A percentile compares a stretch with the other conserved stretches of the same genome.
These are phyloP conservation scores for Silene vulgaris DNA, from an alignment of 179 eudicot genomes.

Conservation along the genomic window DNA sequence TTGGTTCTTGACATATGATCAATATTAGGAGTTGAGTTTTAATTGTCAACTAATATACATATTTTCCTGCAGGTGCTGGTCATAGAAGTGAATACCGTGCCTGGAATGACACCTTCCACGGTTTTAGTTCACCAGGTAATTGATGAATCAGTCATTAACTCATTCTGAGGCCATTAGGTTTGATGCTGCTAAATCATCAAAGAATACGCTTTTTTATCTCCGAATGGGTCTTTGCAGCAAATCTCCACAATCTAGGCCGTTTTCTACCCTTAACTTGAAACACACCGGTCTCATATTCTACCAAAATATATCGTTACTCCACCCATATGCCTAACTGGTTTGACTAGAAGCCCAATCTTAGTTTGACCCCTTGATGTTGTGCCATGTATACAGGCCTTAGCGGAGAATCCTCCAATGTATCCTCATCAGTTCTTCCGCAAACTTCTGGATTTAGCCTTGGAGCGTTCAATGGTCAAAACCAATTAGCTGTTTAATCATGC, in stretches of 20 bases:
- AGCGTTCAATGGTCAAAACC: conserved; percentile 29
- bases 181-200: not conserved
- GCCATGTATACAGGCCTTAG: conserved; percentile 54
- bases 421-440: conserved; percentile 73
- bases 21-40: not conserved
- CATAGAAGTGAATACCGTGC: conserved; percentile 90
- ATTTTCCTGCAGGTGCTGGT: conserved; percentile 55
- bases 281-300: not conserved
- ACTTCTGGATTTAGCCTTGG: conserved; percentile 59
- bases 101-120: conserved; percentile 97
- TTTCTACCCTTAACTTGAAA: not conserved
- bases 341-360: not conserved
- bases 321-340: not conserved
- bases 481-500: not conserved
- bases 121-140: conserved; percentile 91
- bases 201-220: not conserved
- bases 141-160: not conserved
- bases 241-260: not conserved
- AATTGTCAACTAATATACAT: not conserved
- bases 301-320: too few relatives aligned
- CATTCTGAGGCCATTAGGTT: not conserved
- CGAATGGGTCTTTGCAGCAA: not conserved
- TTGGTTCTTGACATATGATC: too few relatives aligned
- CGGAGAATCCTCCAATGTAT: conserved; percentile 80
- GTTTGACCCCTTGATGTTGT: not conserved